phyloP scores from a whole-genome alignment of 495 filamentous ascomycete species.

The Aspergillus heteromorphus region DNA sequence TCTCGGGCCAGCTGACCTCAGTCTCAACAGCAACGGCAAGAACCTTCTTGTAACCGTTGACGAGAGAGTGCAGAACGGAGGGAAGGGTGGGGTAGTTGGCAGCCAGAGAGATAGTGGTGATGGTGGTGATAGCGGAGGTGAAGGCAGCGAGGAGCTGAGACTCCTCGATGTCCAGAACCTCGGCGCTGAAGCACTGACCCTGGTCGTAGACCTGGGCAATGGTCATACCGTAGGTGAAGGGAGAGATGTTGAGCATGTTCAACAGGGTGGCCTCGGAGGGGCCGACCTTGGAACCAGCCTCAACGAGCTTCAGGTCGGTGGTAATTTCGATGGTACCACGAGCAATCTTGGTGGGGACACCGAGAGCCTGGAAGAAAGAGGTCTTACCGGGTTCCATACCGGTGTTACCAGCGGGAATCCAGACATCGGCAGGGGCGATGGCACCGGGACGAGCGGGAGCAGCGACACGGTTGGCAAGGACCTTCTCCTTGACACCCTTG shows the following conservation, averaged over 20 bases:
- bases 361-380: constrained; percentile 99
- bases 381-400: constrained; percentile 99
- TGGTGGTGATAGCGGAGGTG: constrained; percentile 73
- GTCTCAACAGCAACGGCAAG: constrained; percentile 85
- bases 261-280: constrained; percentile 96
- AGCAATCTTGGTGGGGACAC: constrained; percentile 99
- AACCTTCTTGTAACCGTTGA: constrained; percentile 98
- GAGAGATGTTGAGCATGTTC: constrained; percentile 99
- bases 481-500: constrained; percentile 85
- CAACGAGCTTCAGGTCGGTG: constrained; percentile 93
- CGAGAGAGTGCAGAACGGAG: constrained; percentile 85
- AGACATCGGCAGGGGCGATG: constrained; percentile 84
- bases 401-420: constrained; percentile 93
- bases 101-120: constrained; percentile 86
- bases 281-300: constrained; percentile 88
- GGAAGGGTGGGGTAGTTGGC: constrained; percentile 94
- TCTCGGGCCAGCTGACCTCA: constrained; percentile 91
- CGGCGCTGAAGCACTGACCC: constrained; percentile 80
- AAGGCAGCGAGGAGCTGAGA: constrained; percentile 83
- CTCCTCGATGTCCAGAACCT: constrained; percentile 89
- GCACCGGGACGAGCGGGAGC: constrained; percentile 97
- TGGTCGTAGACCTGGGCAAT: constrained; percentile 93
- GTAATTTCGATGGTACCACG: constrained; percentile 99
- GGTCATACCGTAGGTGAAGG: constrained; percentile 99
- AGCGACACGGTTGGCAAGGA: constrained; percentile 92